Conservation (phyloP, 2,329 filamentous ascomycete genomes). For the Ceratocystis cubensis region DNA sequence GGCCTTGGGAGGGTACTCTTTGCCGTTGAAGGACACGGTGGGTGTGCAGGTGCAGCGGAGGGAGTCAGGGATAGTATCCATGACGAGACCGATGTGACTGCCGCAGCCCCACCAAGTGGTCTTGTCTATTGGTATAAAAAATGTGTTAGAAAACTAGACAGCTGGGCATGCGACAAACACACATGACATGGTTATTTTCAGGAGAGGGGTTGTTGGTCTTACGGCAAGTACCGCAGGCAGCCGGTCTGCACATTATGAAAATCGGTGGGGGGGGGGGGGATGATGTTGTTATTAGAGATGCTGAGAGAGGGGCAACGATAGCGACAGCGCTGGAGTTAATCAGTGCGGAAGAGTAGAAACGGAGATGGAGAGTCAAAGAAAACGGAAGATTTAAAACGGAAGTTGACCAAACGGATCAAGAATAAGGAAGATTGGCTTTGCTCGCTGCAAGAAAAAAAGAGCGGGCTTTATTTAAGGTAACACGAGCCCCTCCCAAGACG, state of each 20-base stretch:
- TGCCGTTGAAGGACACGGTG: conserved; percentile 47
- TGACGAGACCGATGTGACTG: conserved; percentile 46
- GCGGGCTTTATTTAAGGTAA: not conserved
- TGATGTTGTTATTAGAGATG: not conserved
- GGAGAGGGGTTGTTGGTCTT: conserved; percentile 26
- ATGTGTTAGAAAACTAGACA: not conserved
- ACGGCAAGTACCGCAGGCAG: conserved; percentile 51
- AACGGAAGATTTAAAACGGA: not conserved
- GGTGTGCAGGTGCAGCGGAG: conserved; percentile 56
- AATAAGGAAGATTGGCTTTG: too few species aligned
- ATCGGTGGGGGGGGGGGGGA: not conserved
- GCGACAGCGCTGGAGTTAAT: not conserved
- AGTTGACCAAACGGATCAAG: not conserved
- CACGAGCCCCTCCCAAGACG: not conserved
- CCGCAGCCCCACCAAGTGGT: conserved; percentile 55
- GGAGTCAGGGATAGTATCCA: conserved; percentile 44
- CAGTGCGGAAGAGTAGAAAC: conserved; percentile 1
- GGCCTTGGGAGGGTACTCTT: conserved; percentile 53
- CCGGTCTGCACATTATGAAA: conserved; percentile 50
- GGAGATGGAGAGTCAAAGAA: not conserved
- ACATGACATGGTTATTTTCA: too few species aligned
- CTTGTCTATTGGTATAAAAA: conserved; percentile 35
- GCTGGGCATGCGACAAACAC: not conserved
- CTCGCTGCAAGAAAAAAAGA: not conserved
- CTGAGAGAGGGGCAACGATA: not conserved